phyloP scores from a whole-genome alignment of 805 yeast species.

The Sugiyamaella smithiae region DNA sequence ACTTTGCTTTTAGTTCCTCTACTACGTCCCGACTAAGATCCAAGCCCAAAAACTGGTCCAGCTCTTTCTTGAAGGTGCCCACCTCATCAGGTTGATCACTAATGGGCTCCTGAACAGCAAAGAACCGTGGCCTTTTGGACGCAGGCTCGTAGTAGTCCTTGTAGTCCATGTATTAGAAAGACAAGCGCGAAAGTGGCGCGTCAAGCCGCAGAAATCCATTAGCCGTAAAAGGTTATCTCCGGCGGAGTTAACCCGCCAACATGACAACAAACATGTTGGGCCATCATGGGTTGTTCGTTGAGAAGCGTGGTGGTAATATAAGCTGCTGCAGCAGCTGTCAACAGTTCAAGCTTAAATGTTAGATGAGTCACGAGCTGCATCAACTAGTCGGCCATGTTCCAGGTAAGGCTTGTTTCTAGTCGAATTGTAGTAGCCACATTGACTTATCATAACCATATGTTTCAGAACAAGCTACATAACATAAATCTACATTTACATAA shows the following conservation, averaged over 20 bases:
- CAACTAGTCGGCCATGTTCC: too few relatives aligned
- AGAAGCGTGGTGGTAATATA: too few relatives aligned
- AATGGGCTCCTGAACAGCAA: background rate
- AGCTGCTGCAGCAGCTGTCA: too few relatives aligned
- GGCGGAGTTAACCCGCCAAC: slow-evolving; percentile 3
- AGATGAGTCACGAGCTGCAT: too few relatives aligned
- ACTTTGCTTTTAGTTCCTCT: background rate
- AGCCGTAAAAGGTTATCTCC: background rate
- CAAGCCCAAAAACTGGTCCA: background rate
- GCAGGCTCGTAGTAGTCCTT: slow-evolving; percentile 7
- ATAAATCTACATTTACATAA: too few relatives aligned
- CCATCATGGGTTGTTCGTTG: too few relatives aligned
- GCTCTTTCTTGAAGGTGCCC: background rate
- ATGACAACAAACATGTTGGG: too few relatives aligned
- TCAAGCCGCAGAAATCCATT: background rate
- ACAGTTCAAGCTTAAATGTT: too few relatives aligned
- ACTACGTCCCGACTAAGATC: background rate
- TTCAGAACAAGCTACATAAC: too few relatives aligned
- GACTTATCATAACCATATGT: too few relatives aligned
- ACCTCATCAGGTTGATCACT: background rate
- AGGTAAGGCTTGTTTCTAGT: too few relatives aligned
- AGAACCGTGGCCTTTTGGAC: slow-evolving; percentile 2
- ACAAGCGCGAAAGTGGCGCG: background rate
- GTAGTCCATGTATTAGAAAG: background rate
- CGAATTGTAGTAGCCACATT: too few relatives aligned